These are phyloP conservation scores for Ganoderma lingzhi DNA, from an alignment of 1,284 basidiomycete species.

Conservation along the genomic window DNA sequence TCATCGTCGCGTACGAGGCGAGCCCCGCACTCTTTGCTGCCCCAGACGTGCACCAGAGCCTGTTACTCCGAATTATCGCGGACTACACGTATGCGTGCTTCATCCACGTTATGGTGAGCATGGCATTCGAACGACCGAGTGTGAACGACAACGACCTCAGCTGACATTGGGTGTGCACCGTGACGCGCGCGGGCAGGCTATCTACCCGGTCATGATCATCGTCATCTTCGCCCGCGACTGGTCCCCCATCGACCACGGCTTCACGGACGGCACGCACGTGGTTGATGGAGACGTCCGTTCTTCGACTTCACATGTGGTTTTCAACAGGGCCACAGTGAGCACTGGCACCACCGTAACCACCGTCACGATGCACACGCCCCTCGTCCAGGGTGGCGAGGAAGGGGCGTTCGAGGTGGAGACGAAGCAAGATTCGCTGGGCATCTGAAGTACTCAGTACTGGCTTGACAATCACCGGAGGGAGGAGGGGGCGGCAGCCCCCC, in stretches of 20 bases:
- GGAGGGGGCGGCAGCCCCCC: no score
- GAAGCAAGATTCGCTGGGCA: neutral
- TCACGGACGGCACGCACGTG: no score
- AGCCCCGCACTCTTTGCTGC: neutral
- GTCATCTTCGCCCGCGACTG: constrained; percentile 8
- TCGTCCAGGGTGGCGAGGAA: neutral
- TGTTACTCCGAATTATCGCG: neutral
- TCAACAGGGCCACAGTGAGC: neutral
- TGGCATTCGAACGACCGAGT: neutral
- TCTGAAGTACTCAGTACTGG: no score
- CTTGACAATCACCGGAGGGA: no score
- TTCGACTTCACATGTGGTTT: neutral
- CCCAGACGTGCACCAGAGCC: neutral
- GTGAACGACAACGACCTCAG: neutral
- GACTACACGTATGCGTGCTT: neutral
- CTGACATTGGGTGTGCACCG: neutral
- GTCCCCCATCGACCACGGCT: constrained; percentile 5
- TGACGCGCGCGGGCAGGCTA: neutral
- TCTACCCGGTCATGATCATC: constrained; percentile 5
- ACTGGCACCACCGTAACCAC: neutral
- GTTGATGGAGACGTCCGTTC: no score
- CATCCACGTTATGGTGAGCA: constrained; percentile 4
- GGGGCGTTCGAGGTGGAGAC: neutral
- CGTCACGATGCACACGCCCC: neutral
- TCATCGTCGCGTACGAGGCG: neutral